Conservation (phyloP, 2,329 filamentous ascomycete species). For the Apiospora hydei region DNA sequence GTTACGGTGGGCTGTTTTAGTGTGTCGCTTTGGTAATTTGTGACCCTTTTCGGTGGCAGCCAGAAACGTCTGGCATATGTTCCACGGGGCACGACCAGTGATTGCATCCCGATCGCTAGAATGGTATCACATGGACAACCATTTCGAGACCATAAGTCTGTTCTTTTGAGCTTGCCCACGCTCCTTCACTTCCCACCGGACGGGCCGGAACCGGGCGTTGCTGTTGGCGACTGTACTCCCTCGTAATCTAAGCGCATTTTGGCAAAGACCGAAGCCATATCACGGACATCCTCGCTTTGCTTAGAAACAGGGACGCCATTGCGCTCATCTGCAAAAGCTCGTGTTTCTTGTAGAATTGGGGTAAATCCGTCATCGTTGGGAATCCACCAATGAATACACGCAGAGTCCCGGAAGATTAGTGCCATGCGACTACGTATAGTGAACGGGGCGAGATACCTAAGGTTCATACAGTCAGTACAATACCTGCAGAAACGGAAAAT, state of each 20-base stretch:
- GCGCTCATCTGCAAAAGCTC: slow-evolving; percentile 82
- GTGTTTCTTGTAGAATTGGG: slow-evolving; percentile 76
- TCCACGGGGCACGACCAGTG: background rate
- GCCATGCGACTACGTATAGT: slow-evolving; percentile 79
- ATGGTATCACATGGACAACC: background rate
- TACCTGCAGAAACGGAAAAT: background rate
- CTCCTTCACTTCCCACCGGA: slow-evolving; percentile 25
- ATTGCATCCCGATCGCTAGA: background rate
- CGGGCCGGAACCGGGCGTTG: slow-evolving; percentile 30
- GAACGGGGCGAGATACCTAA: slow-evolving; percentile 83
- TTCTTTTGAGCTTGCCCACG: background rate
- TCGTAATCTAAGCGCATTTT: slow-evolving; percentile 60
- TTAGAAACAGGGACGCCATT: slow-evolving; percentile 65
- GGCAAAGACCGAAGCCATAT: slow-evolving; percentile 78
- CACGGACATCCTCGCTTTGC: slow-evolving; percentile 71
- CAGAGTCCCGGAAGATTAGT: slow-evolving; percentile 74
- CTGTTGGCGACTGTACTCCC: slow-evolving; percentile 31
- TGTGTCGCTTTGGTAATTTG: background rate
- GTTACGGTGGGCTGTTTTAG: background rate
- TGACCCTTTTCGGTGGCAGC: background rate
- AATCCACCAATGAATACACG: slow-evolving; percentile 86
- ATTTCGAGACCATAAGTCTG: background rate
- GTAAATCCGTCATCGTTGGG: slow-evolving; percentile 80
- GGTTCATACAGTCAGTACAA: background rate
- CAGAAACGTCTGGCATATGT: background rate